Evolutionary conservation across 495 filamentous ascomycete genomes (phyloP), one percentile per base, ranked within the genome.

Genomic region (Talaromyces borbonicus): DNA sequence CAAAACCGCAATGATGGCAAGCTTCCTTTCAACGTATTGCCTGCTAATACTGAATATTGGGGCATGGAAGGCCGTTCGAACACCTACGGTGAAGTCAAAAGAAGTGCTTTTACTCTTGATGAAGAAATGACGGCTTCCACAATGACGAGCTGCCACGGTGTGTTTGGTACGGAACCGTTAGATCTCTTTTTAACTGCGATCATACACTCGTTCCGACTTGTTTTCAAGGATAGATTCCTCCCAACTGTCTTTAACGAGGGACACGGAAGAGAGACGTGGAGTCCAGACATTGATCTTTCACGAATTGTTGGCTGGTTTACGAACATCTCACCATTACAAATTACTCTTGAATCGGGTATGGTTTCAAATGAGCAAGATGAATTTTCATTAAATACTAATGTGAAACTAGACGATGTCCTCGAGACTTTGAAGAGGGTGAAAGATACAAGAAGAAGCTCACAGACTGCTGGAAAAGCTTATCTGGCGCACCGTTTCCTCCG

Each of bases 261-360:
- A 9, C 77, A 81, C 50, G 77, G 78, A 2, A 67, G 78, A 20
- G 75, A 80, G 49, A 32, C 67, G 4, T 77, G 66, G 60, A 69
- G 73, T 49, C 18, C 56, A 6, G 54, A 44, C 23, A 59, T 78
- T 33, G 75, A 81, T 50, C 53, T 78, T 14, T 75, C 76, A 0
- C 53, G 66, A 27, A 80, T 77, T 3, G 68, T 80, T 14, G 78
- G 78, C 5, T 81, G 78, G 78, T 81, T 81, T 49, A 81, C 76
- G 1, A 69, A 73, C 0, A 65, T 80, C 51, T 66, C 59, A 20
- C 77, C 77, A 8, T 23, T 80, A 2, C 52, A 61, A 30, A 43
- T 70, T 1, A 38, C 56, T 2, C 31, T 48, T 1, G 51, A 51
- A 9, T 52, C 59, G 51, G 59, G 67, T 65, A 46, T 68, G 62